phyloP scores from a whole-genome alignment of 164 flowering plant genomes.

The Liriodendron chinense region DNA sequence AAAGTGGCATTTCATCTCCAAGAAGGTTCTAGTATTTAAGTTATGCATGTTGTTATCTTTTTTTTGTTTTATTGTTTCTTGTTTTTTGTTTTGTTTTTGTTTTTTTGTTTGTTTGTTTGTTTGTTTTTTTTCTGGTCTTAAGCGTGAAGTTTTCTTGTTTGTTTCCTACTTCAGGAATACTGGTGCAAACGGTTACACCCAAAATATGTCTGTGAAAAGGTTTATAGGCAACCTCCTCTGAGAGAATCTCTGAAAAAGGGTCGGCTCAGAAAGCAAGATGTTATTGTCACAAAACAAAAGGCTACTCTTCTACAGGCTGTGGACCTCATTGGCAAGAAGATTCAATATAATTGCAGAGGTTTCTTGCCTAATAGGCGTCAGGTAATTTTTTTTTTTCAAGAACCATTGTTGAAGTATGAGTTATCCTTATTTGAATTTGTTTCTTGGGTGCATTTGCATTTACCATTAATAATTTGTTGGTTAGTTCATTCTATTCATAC shows the following conservation, averaged over 20 bases:
- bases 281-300: slow-evolving; percentile 67
- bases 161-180: slow-evolving; percentile 60
- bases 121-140: no score
- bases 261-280: slow-evolving; percentile 71
- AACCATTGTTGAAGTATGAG: background rate
- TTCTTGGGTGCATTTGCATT: background rate
- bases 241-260: slow-evolving; percentile 71
- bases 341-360: slow-evolving; percentile 87
- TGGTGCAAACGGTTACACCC: slow-evolving; percentile 99
- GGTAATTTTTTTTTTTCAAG: slow-evolving; percentile 36
- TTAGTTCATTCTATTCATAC: background rate
- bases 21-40: background rate
- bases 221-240: slow-evolving; percentile 83
- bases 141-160: background rate
- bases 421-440: background rate
- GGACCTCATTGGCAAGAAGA: slow-evolving; percentile 80
- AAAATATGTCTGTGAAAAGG: slow-evolving; percentile 89
- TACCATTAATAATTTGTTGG: background rate
- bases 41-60: background rate
- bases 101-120: no score
- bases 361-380: slow-evolving; percentile 91
- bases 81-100: no score
- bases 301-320: slow-evolving; percentile 68
- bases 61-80: no score
- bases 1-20: no score